A percentile compares a stretch with the other conserved stretches of the same genome.
Conservation (phyloP, 106 monocot species). For the Chionographis japonica region DNA sequence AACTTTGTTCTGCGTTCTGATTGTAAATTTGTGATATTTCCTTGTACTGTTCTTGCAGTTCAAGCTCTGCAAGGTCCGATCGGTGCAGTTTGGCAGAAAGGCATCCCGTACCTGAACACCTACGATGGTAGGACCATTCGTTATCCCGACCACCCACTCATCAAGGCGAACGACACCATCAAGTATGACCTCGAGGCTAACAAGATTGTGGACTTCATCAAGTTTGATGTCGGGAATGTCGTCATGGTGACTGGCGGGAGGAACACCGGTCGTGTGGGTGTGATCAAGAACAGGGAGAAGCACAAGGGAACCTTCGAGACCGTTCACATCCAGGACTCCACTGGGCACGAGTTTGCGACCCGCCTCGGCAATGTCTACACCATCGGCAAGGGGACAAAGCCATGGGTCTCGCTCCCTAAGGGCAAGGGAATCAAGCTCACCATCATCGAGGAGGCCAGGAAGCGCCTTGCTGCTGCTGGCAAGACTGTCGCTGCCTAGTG, state of each 20-base stretch:
- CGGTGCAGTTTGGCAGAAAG: constrained; percentile 75
- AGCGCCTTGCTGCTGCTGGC: constrained; percentile 41
- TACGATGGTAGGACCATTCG: constrained; percentile 89
- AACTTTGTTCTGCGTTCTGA: background rate
- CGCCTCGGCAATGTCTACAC: constrained; percentile 82
- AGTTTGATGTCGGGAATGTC: constrained; percentile 88
- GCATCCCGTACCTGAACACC: constrained; percentile 81
- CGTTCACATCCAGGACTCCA: constrained; percentile 75
- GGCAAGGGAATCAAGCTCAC: constrained; percentile 83
- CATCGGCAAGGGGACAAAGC: constrained; percentile 77
- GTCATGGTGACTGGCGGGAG: constrained; percentile 91
- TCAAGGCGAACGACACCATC: constrained; percentile 83
- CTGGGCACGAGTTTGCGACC: constrained; percentile 84
- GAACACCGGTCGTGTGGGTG: constrained; percentile 83
- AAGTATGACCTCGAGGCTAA: constrained; percentile 72
- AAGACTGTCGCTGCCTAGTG: constrained; percentile 23
- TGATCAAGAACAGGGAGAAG: constrained; percentile 94
- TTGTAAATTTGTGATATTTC: background rate
- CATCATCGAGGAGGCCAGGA: constrained; percentile 79
- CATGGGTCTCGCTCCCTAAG: constrained; percentile 81
- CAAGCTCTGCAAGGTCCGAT: constrained; percentile 86
- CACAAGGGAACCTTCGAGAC: constrained; percentile 88
- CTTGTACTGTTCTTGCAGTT: constrained; percentile 31
- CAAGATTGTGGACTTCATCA: constrained; percentile 92
- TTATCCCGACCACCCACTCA: constrained; percentile 85